Evolutionary conservation across 2,329 filamentous ascomycete genomes (phyloP).

Genomic region (Ambrosiella beaveri): DNA sequence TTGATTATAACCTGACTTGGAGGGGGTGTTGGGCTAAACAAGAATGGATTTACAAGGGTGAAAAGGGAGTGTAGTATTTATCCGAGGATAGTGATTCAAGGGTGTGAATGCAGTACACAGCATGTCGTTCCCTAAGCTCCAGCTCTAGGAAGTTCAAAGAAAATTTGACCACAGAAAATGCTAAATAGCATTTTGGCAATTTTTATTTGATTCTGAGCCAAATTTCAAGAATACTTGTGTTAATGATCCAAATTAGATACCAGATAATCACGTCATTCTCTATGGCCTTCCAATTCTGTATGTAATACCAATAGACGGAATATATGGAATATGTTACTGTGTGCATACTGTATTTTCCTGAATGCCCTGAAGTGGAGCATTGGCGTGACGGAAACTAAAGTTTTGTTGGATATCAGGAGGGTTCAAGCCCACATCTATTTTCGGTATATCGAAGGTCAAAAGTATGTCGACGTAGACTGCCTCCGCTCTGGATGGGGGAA

Average conservation of each 20-base stretch:
- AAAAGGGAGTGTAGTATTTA: constrained; percentile 1
- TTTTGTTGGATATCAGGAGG: not conserved
- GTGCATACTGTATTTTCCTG: not conserved
- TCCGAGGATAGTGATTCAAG: not conserved
- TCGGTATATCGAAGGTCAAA: not conserved
- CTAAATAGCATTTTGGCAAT: too few relatives aligned
- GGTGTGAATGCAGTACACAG: not conserved
- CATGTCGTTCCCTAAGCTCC: too few relatives aligned
- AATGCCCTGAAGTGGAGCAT: not conserved
- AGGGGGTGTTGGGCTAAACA: not conserved
- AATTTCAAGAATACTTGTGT: too few relatives aligned
- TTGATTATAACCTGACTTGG: not conserved
- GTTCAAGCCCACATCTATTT: not conserved
- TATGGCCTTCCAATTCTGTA: too few relatives aligned
- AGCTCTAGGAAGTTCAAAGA: too few relatives aligned
- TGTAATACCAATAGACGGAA: too few relatives aligned
- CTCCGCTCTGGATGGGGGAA: not conserved
- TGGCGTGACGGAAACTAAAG: not conserved
- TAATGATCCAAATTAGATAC: too few relatives aligned
- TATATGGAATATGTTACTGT: not conserved
- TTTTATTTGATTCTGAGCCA: too few relatives aligned
- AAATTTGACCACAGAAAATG: too few relatives aligned
- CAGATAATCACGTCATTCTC: too few relatives aligned
- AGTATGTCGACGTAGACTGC: not conserved
- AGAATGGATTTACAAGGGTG: not conserved